Percentiles rank a stretch among this genome's conserved stretches.
These are phyloP conservation scores for Claviceps sp. DNA, from an alignment of 2,329 filamentous ascomycete genomes.

Conservation along the genomic window DNA sequence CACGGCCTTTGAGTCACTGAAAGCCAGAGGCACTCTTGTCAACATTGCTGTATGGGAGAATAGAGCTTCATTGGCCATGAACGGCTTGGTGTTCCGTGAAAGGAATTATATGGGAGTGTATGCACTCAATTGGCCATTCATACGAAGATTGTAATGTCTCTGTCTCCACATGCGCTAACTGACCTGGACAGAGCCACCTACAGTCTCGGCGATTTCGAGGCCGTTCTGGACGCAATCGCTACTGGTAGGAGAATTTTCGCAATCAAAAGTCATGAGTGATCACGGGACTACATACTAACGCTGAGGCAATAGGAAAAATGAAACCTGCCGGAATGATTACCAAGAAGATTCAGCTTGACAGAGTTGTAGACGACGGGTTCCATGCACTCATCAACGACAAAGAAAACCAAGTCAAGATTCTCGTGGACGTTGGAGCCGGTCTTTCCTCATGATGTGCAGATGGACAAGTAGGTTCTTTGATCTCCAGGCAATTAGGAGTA, in stretches of 20 bases:
- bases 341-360: conserved; percentile 38
- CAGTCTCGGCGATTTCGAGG: conserved; percentile 33
- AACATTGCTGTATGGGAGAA: conserved; percentile 57
- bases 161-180: conserved; percentile 25
- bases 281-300: not conserved
- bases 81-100: conserved; percentile 12
- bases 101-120: conserved; percentile 12
- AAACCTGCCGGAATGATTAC: conserved; percentile 48
- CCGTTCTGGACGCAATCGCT: conserved; percentile 39
- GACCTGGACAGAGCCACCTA: conserved; percentile 24
- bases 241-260: conserved; percentile 3
- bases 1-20: conserved; percentile 32
- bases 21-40: conserved; percentile 41
- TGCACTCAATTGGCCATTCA: not conserved
- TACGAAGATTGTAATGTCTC: not conserved
- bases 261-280: not conserved
- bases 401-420: conserved; percentile 49
- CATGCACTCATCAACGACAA: conserved; percentile 43
- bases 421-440: conserved; percentile 30
- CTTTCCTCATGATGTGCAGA: not conserved
- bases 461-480: not conserved
- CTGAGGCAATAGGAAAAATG: conserved; percentile 25
- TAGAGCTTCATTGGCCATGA: conserved; percentile 9
- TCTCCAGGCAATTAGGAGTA: not conserved
- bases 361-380: conserved; percentile 44